Conservation (phyloP, 441 rosid genomes). For the Populus hybrid region DNA sequence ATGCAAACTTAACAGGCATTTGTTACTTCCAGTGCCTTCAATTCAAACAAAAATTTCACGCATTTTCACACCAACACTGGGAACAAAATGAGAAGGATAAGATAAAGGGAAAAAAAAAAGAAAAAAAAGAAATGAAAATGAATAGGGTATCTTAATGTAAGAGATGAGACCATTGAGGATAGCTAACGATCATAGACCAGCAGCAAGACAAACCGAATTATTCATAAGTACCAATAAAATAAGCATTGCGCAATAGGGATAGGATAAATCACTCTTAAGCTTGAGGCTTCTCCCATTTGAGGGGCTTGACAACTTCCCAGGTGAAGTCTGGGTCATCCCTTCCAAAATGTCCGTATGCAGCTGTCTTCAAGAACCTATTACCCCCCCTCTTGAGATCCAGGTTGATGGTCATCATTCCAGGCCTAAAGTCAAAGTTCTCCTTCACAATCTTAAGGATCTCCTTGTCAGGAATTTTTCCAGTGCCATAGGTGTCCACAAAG, state of each 20-base stretch:
- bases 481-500: too few relatives aligned
- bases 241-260: slow-evolving; percentile 18
- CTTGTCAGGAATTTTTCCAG: too few relatives aligned
- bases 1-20: neutral
- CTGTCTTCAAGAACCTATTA: too few relatives aligned
- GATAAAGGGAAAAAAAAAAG: too few relatives aligned
- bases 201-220: slow-evolving; percentile 28
- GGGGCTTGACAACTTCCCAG: too few relatives aligned
- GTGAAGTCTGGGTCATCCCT: too few relatives aligned
- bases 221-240: slow-evolving; percentile 28
- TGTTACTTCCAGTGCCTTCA: slow-evolving; percentile 23
- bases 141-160: slow-evolving; percentile 26
- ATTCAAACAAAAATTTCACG: slow-evolving; percentile 25
- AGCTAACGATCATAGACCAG: slow-evolving; percentile 15
- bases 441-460: too few relatives aligned
- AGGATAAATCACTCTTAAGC: slow-evolving; percentile 8
- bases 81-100: slow-evolving; percentile 5
- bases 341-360: too few relatives aligned
- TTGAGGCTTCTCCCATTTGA: too few relatives aligned
- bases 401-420: too few relatives aligned
- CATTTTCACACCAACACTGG: slow-evolving; percentile 18
- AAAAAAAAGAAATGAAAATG: slow-evolving; percentile 1
- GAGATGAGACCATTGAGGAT: slow-evolving; percentile 21
- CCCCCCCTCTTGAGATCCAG: too few relatives aligned
- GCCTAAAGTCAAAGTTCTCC: too few relatives aligned